These are phyloP conservation scores for Chaetomium tenue DNA, from an alignment of 495 filamentous ascomycete genomes.

Conservation along the genomic window DNA sequence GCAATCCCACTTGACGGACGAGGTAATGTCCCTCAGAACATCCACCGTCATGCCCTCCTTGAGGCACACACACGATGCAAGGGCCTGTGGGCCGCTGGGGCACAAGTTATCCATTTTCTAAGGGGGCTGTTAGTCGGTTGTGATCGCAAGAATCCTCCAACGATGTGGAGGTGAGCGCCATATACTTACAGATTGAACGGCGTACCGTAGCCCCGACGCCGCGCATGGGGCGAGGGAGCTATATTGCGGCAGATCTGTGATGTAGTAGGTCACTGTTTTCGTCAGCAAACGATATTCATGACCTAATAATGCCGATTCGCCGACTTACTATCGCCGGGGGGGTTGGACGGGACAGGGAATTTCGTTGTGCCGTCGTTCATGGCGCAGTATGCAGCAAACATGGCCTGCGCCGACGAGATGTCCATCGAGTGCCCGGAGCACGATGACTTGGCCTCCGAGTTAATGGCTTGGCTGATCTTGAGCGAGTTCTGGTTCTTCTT, in stretches of 20 bases:
- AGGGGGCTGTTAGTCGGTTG: slow-evolving; percentile 14
- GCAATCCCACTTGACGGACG: slow-evolving; percentile 43
- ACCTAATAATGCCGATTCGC: neutral
- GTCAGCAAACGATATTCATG: slow-evolving; percentile 16
- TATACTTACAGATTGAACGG: slow-evolving; percentile 39
- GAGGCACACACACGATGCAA: slow-evolving; percentile 51
- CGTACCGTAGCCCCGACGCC: slow-evolving; percentile 41
- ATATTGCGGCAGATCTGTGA: slow-evolving; percentile 49
- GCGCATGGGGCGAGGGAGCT: slow-evolving; percentile 47
- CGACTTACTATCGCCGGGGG: slow-evolving; percentile 47
- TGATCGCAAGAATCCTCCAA: neutral
- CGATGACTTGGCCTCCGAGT: slow-evolving; percentile 39
- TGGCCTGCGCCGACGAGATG: slow-evolving; percentile 45
- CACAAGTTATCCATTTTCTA: slow-evolving; percentile 45
- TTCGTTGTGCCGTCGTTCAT: slow-evolving; percentile 46
- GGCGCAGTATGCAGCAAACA: slow-evolving; percentile 51
- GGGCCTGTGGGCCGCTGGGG: slow-evolving; percentile 41
- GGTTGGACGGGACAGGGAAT: slow-evolving; percentile 45
- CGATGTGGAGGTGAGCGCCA: neutral
- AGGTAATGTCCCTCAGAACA: slow-evolving; percentile 40
- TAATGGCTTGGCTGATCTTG: slow-evolving; percentile 40
- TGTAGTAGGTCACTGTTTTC: slow-evolving; percentile 48
- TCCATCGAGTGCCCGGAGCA: slow-evolving; percentile 45
- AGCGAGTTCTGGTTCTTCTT: slow-evolving; percentile 47
- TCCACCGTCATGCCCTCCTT: slow-evolving; percentile 44